phyloP scores from a whole-genome alignment of 2,329 filamentous ascomycete genomes.

The Huntiella savannae region DNA sequence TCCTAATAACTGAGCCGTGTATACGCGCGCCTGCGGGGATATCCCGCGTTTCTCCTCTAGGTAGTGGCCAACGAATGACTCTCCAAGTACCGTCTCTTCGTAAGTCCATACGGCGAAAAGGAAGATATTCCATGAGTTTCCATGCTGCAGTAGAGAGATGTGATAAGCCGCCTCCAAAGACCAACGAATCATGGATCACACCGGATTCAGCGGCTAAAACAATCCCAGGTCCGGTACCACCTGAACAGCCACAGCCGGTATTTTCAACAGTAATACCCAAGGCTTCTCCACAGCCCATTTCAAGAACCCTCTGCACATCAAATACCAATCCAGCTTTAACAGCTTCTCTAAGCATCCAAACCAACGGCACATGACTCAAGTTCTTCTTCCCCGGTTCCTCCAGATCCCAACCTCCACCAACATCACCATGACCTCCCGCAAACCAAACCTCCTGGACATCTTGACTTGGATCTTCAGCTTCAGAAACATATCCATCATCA shows the following conservation, averaged over 20 bases:
- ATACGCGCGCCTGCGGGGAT: slow-evolving; percentile 51
- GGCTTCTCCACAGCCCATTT: slow-evolving; percentile 39
- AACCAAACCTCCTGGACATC: slow-evolving; percentile 73
- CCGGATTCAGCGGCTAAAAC: slow-evolving; percentile 37
- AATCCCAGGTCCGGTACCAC: slow-evolving; percentile 33
- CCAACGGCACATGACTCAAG: slow-evolving; percentile 47
- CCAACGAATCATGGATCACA: slow-evolving; percentile 51
- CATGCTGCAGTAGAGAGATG: slow-evolving; percentile 41
- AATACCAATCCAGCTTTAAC: slow-evolving; percentile 49
- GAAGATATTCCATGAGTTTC: slow-evolving; percentile 67
- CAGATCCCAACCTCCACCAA: slow-evolving; percentile 55
- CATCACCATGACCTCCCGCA: slow-evolving; percentile 57
- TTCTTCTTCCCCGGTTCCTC: slow-evolving; percentile 34
- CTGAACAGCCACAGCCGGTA: slow-evolving; percentile 21
- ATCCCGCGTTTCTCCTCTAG: slow-evolving; percentile 58
- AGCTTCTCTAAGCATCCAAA: slow-evolving; percentile 48
- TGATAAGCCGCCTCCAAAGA: slow-evolving; percentile 40
- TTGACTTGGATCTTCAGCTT: slow-evolving; percentile 32
- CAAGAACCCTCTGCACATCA: slow-evolving; percentile 46
- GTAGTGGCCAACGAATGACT: slow-evolving; percentile 63
- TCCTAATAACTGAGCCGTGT: slow-evolving; percentile 54
- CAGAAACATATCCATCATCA: slow-evolving; percentile 21
- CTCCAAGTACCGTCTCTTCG: slow-evolving; percentile 56
- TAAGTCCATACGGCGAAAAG: slow-evolving; percentile 65
- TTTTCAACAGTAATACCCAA: slow-evolving; percentile 9